These are phyloP conservation scores for Colletotrichum tropicicola DNA, from an alignment of 2,329 filamentous ascomycete genomes.

Conservation along the genomic window DNA sequence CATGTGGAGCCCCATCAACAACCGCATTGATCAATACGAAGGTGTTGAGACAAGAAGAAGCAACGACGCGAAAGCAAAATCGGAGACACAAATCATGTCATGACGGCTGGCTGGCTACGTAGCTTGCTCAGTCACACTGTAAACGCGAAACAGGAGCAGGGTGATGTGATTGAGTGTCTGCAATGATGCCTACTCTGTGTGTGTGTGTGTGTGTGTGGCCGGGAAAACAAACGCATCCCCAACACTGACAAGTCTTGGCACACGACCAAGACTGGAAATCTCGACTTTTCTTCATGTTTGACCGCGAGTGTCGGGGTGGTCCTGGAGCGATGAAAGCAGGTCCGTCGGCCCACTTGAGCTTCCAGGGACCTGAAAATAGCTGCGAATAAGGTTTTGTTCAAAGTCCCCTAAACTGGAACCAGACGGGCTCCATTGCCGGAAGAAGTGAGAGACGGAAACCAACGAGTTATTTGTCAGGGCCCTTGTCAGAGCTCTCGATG, in stretches of 20 bases:
- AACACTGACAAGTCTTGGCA: constrained; percentile 4
- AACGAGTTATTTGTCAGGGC: background rate
- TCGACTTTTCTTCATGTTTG: background rate
- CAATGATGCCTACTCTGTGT: too few species aligned
- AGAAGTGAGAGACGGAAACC: background rate
- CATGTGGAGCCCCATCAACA: too few species aligned
- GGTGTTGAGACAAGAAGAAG: constrained; percentile 18
- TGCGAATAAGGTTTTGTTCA: background rate
- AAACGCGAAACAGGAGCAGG: constrained; percentile 2
- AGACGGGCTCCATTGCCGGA: background rate
- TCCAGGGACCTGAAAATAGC: background rate
- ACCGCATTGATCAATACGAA: too few species aligned
- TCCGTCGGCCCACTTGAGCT: background rate
- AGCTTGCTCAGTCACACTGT: background rate
- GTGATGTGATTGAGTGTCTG: too few species aligned
- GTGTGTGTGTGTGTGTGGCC: too few species aligned
- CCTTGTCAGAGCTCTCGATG: background rate
- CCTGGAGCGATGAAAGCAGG: background rate
- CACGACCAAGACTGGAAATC: background rate
- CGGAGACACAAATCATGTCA: background rate
- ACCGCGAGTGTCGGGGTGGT: background rate
- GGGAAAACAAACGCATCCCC: background rate
- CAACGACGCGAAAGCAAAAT: constrained; percentile 13
- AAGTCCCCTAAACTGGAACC: background rate
- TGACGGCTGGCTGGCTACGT: background rate